Evolutionary conservation across 176 grass and related monocot genomes (phyloP).

Genomic region (Lolium rigidum): DNA sequence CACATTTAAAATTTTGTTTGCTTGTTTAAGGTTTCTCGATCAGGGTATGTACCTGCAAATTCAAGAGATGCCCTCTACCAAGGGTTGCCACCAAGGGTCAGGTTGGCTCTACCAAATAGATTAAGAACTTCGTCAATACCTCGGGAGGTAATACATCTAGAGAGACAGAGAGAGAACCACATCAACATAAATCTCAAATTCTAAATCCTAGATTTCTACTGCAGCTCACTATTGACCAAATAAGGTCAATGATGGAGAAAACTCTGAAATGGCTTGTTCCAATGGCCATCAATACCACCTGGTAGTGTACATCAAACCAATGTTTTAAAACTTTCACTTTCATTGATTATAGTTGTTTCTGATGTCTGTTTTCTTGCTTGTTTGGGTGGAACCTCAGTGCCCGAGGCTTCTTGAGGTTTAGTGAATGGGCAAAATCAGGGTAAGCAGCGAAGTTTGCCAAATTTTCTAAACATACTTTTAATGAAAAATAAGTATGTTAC

Average conservation of each 20-base stretch:
- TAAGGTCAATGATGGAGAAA: constrained; percentile 75
- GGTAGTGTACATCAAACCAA: constrained; percentile 26
- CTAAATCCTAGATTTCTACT: constrained; percentile 43
- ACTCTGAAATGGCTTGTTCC: constrained; percentile 88
- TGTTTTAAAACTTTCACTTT: not conserved
- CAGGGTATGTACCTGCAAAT: constrained; percentile 67
- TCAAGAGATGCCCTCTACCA: constrained; percentile 89
- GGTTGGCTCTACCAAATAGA: constrained; percentile 63
- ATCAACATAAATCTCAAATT: constrained; percentile 25
- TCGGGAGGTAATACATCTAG: constrained; percentile 63
- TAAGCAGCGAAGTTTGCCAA: constrained; percentile 33
- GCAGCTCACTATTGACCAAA: constrained; percentile 68
- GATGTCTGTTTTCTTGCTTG: not conserved
- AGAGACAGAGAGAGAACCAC: not conserved
- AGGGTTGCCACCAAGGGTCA: constrained; percentile 76
- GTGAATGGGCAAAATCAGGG: constrained; percentile 83
- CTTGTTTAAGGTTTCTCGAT: constrained; percentile 75
- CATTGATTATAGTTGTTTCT: not conserved
- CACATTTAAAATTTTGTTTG: constrained; percentile 6
- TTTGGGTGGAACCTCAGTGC: constrained; percentile 29
- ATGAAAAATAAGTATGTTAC: not conserved
- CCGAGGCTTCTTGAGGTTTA: constrained; percentile 75
- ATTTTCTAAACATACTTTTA: not conserved
- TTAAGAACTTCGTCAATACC: constrained; percentile 60
- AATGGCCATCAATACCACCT: constrained; percentile 80